These are phyloP conservation scores for Candida vaughaniae DNA, from an alignment of 805 yeast species.

Conservation along the genomic window DNA sequence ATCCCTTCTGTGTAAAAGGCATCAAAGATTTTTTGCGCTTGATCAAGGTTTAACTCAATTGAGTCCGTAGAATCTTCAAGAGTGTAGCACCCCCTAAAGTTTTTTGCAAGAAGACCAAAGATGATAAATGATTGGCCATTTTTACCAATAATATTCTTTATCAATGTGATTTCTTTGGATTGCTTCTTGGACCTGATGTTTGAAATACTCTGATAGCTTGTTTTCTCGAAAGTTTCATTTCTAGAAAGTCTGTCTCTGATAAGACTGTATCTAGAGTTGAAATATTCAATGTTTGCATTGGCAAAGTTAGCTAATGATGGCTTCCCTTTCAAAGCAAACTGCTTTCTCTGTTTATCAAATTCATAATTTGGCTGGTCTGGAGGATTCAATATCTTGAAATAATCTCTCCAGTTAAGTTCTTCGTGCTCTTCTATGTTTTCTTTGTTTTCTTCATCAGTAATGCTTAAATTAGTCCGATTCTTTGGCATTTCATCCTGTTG, in stretches of 20 bases:
- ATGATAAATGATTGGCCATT: slow-evolving; percentile 73
- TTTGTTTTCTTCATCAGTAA: slow-evolving; percentile 18
- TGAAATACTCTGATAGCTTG: slow-evolving; percentile 42
- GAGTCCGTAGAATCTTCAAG: slow-evolving; percentile 80
- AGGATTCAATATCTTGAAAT: slow-evolving; percentile 64
- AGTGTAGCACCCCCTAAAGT: slow-evolving; percentile 65
- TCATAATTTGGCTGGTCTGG: slow-evolving; percentile 60
- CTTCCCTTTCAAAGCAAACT: slow-evolving; percentile 46
- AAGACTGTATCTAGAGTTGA: slow-evolving; percentile 57
- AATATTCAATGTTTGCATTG: slow-evolving; percentile 35
- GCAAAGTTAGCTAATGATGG: slow-evolving; percentile 17
- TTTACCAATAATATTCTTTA: slow-evolving; percentile 85
- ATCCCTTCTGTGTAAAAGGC: slow-evolving; percentile 74
- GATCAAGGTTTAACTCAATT: slow-evolving; percentile 64
- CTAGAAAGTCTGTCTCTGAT: slow-evolving; percentile 70
- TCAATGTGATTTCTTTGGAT: slow-evolving; percentile 54
- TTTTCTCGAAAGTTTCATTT: slow-evolving; percentile 68
- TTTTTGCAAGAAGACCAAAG: slow-evolving; percentile 70
- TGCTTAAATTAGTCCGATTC: slow-evolving; percentile 8
- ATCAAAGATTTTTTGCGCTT: slow-evolving; percentile 60
- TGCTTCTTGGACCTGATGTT: slow-evolving; percentile 33
- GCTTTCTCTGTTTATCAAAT: slow-evolving; percentile 63
- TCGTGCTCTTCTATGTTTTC: slow-evolving; percentile 24
- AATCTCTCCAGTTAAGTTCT: slow-evolving; percentile 63
- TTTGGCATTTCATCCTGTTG: slow-evolving; percentile 16